Evolutionary conservation across 1,284 basidiomycete species (phyloP).

Genomic region (Ceratobasidium sp.): DNA sequence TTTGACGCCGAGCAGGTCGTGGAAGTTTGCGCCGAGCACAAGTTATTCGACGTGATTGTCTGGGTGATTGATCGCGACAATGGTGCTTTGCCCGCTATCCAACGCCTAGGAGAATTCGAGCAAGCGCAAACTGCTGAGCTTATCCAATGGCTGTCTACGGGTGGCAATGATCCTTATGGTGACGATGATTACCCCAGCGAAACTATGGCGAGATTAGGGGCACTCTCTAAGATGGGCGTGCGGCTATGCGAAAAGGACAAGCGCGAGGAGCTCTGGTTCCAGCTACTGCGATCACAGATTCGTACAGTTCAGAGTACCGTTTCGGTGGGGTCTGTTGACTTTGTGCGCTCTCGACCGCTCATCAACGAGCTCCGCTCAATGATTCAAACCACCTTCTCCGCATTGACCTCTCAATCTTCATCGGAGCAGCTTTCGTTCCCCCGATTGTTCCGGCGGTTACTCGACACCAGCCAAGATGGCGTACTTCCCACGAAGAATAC

Average conservation of each 20-base stretch:
- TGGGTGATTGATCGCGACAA: constrained; percentile 84
- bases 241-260: constrained; percentile 67
- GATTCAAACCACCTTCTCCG: constrained; percentile 87
- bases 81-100: constrained; percentile 74
- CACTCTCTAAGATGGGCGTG: constrained; percentile 73
- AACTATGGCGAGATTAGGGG: constrained; percentile 60
- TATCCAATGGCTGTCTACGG: constrained; percentile 60
- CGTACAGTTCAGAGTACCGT: constrained; percentile 74
- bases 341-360: constrained; percentile 32
- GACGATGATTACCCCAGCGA: constrained; percentile 55
- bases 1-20: constrained; percentile 74
- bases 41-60: constrained; percentile 81
- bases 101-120: constrained; percentile 74
- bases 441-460: constrained; percentile 88
- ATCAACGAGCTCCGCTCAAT: constrained; percentile 69
- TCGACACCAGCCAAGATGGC: constrained; percentile 71
- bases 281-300: constrained; percentile 84
- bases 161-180: constrained; percentile 51
- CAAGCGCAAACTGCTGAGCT: constrained; percentile 68
- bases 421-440: constrained; percentile 91
- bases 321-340: constrained; percentile 47
- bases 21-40: constrained; percentile 73
- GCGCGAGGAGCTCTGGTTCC: constrained; percentile 90
- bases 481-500: constrained; percentile 69
- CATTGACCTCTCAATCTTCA: constrained; percentile 86